Conservation (phyloP, 1,284 basidiomycete species). For the Schizopora paradoxa region DNA sequence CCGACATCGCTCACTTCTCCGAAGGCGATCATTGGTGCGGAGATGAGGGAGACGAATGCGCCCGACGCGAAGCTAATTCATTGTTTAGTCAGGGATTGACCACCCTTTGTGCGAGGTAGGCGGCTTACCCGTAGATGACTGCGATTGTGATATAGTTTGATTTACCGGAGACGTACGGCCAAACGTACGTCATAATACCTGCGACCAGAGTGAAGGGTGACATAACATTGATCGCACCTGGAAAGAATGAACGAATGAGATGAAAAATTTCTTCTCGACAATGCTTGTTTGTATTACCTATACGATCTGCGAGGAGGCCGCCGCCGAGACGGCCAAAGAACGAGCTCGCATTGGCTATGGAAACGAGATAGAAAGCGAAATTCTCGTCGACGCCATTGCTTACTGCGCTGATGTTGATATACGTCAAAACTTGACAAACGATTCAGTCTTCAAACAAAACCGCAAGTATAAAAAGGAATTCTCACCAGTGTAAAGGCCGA, state of each 20-base stretch:
- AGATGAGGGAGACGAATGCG: slow-evolving; percentile 24
- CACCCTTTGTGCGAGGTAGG: background rate
- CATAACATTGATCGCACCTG: slow-evolving; percentile 25
- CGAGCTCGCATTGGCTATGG: slow-evolving; percentile 44
- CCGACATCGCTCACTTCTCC: slow-evolving; percentile 27
- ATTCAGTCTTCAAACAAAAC: background rate
- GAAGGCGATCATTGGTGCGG: slow-evolving; percentile 25
- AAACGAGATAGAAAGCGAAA: slow-evolving; percentile 47
- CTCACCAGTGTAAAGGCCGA: slow-evolving; percentile 28
- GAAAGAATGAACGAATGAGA: background rate
- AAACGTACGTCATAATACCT: slow-evolving; percentile 26
- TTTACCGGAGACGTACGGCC: slow-evolving; percentile 27
- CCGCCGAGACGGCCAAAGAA: slow-evolving; percentile 36
- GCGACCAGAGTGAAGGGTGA: slow-evolving; percentile 27
- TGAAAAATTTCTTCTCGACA: background rate
- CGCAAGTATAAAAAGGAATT: background rate
- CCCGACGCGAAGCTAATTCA: slow-evolving; percentile 20
- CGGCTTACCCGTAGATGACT: slow-evolving; percentile 24
- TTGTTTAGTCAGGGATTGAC: background rate
- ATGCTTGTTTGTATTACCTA: slow-evolving; percentile 31
- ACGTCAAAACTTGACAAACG: slow-evolving; percentile 37
- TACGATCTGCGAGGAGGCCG: slow-evolving; percentile 37
- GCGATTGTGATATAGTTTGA: slow-evolving; percentile 24
- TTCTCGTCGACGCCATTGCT: slow-evolving; percentile 35
- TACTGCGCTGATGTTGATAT: slow-evolving; percentile 40